Conservation (phyloP, 768 basidiomycete genomes). For the Russula emetica region DNA sequence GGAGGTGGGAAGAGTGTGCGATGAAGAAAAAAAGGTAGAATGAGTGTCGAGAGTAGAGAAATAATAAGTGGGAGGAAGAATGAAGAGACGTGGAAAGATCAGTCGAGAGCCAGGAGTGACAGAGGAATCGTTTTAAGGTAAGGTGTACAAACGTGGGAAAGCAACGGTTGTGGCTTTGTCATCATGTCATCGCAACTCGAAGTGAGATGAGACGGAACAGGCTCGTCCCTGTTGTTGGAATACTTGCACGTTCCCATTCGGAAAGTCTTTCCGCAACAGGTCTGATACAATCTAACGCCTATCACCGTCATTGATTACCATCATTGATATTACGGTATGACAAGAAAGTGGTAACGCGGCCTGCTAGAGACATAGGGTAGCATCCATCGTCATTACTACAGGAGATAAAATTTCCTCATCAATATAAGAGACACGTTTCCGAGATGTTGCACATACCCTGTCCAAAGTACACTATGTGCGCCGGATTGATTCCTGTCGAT, state of each 20-base stretch:
- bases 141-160: neutral
- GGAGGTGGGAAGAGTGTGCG: neutral
- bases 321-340: neutral
- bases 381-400: constrained; percentile 24
- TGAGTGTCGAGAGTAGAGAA: neutral
- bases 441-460: constrained; percentile 36
- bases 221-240: neutral
- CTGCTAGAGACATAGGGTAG: constrained; percentile 21
- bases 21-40: neutral
- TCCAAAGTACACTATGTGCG: constrained; percentile 46
- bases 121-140: neutral
- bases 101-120: neutral
- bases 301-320: neutral
- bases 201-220: too few relatives aligned
- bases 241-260: neutral
- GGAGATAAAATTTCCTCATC: neutral
- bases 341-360: neutral
- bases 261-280: neutral
- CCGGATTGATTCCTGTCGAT: constrained; percentile 45
- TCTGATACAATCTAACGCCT: neutral
- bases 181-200: neutral
- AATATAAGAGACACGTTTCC: neutral
- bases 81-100: neutral
- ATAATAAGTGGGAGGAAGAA: neutral
- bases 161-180: neutral